Conservation (phyloP, 495 filamentous ascomycete species). For the Viridothelium virens region DNA sequence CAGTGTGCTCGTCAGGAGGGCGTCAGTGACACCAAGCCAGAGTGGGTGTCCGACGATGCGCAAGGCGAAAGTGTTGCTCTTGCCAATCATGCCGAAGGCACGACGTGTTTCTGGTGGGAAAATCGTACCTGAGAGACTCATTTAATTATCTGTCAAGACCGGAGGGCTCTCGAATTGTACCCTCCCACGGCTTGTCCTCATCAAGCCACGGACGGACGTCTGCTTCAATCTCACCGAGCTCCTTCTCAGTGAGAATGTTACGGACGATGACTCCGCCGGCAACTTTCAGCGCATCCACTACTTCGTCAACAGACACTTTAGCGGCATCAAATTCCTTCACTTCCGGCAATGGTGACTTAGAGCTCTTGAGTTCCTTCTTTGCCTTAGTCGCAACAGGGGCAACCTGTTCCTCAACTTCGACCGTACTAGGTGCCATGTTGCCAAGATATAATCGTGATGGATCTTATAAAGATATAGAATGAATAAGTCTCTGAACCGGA, state of each 20-base stretch:
- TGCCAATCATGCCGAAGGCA: conserved; percentile 29
- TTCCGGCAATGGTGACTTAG: conserved; percentile 6
- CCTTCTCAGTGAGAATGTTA: not conserved
- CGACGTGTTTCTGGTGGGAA: conserved; percentile 33
- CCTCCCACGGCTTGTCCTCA: conserved; percentile 7
- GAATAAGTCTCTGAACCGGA: not conserved
- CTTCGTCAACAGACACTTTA: conserved; percentile 6
- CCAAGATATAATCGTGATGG: not conserved
- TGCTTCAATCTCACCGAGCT: conserved; percentile 4
- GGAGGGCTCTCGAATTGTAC: not conserved
- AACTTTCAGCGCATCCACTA: conserved; percentile 8
- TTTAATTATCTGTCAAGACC: not conserved
- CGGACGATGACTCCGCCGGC: conserved; percentile 8
- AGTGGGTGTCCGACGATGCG: conserved; percentile 28
- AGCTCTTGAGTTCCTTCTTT: conserved; percentile 2
- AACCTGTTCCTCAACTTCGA: not conserved
- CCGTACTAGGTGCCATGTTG: not conserved
- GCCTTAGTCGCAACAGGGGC: not conserved
- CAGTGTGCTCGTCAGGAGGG: conserved; percentile 28
- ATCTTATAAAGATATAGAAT: not conserved
- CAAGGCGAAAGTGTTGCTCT: conserved; percentile 28
- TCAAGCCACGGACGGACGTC: conserved; percentile 10
- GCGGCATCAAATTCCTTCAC: not conserved
- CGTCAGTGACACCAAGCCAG: conserved; percentile 26
- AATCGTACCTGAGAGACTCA: conserved; percentile 19